A percentile compares a stretch with the other conserved stretches of the same genome.
Conservation (phyloP, 1,284 basidiomycete genomes). For the Trichosporon sp. region DNA sequence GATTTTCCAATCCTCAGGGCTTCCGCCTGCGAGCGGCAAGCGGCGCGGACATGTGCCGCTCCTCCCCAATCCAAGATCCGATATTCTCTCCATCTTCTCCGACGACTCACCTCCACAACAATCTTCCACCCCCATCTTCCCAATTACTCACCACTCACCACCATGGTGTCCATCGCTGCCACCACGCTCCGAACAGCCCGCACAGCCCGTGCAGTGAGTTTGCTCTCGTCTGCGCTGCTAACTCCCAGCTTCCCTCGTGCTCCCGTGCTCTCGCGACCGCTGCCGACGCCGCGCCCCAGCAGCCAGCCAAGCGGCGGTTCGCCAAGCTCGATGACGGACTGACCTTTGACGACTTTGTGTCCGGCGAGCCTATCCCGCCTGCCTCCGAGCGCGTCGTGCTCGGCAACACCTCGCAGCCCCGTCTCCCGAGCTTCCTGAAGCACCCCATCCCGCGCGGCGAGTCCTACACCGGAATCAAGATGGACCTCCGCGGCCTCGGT, state of each 20-base stretch:
- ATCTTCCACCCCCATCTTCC: background rate
- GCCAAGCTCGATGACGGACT: conserved; percentile 69
- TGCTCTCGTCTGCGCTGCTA: background rate
- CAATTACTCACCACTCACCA: conserved; percentile 5
- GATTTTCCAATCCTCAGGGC: conserved; percentile 15
- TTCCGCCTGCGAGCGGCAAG: background rate
- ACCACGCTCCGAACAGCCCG: background rate
- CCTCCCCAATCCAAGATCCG: conserved; percentile 8
- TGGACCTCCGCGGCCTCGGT: conserved; percentile 85
- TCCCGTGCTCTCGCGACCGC: conserved; percentile 41
- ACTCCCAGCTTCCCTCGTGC: conserved; percentile 25
- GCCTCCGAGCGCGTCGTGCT: conserved; percentile 67
- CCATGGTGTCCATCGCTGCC: background rate
- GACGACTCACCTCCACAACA: background rate
- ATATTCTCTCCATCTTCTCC: background rate
- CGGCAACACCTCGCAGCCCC: conserved; percentile 78
- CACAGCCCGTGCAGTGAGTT: conserved; percentile 7
- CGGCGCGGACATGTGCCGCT: conserved; percentile 5
- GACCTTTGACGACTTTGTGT: conserved; percentile 81
- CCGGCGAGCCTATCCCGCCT: conserved; percentile 60
- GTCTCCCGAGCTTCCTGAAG: conserved; percentile 89
- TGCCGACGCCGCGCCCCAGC: conserved; percentile 27
- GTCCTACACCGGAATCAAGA: conserved; percentile 91
- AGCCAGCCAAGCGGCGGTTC: conserved; percentile 33
- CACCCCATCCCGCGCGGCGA: conserved; percentile 87